phyloP scores from a whole-genome alignment of 768 basidiomycete genomes.

The Pisolithus tinctorius region DNA sequence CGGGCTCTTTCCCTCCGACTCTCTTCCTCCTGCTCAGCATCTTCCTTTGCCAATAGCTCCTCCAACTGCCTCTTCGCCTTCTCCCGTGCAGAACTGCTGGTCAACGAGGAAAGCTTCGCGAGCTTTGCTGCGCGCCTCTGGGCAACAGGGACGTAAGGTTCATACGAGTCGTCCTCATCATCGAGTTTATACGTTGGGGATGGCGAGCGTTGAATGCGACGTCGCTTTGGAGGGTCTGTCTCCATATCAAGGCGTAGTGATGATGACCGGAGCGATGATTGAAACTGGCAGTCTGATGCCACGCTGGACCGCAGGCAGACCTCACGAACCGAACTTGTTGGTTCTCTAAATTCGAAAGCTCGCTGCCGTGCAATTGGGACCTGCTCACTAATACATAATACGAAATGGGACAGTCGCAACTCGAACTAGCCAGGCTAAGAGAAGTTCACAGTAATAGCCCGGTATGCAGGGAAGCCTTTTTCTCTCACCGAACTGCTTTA shows the following conservation, averaged over 20 bases:
- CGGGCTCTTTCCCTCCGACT: slow-evolving; percentile 63
- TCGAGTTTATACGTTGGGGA: slow-evolving; percentile 61
- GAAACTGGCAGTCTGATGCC: too few relatives aligned
- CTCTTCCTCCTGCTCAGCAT: slow-evolving; percentile 78
- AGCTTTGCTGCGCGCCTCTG: slow-evolving; percentile 79
- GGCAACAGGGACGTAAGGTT: slow-evolving; percentile 82
- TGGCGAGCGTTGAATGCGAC: slow-evolving; percentile 48
- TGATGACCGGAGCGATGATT: too few relatives aligned
- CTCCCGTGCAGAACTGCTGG: slow-evolving; percentile 48
- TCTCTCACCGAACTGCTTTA: slow-evolving; percentile 68
- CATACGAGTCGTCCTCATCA: slow-evolving; percentile 58
- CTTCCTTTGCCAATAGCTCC: slow-evolving; percentile 55
- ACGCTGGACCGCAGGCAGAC: too few relatives aligned
- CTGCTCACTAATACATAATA: too few relatives aligned
- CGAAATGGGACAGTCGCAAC: too few relatives aligned
- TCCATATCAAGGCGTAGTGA: too few relatives aligned
- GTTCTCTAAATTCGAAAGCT: too few relatives aligned
- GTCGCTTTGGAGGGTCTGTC: slow-evolving; percentile 34
- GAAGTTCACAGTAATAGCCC: too few relatives aligned
- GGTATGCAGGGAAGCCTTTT: slow-evolving; percentile 62
- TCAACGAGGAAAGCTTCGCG: slow-evolving; percentile 62
- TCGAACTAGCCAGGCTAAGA: too few relatives aligned
- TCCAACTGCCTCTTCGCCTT: slow-evolving; percentile 44
- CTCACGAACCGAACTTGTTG: too few relatives aligned
- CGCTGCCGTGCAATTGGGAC: too few relatives aligned